A percentile compares a stretch with the other conserved stretches of the same genome.
Conservation (phyloP, 2,329 filamentous ascomycete genomes). For the Fusarium nygamai region DNA sequence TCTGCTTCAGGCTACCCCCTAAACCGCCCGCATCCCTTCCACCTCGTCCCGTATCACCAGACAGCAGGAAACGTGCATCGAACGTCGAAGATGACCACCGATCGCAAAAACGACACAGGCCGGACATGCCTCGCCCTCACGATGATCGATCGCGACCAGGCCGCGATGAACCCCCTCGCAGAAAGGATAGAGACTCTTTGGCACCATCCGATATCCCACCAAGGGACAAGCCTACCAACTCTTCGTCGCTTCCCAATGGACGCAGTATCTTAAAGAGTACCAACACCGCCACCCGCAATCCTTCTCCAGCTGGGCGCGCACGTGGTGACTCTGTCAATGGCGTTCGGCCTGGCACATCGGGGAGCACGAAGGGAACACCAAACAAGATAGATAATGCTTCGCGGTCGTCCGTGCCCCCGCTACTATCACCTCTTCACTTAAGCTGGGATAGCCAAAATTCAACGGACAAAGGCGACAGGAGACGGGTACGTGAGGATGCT, state of each 20-base stretch:
- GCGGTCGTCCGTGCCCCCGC: conserved; percentile 58
- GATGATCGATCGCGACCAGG: conserved; percentile 48
- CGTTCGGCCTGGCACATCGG: conserved; percentile 46
- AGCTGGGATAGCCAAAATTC: conserved; percentile 54
- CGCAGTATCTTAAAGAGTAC: conserved; percentile 47
- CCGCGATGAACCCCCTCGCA: conserved; percentile 48
- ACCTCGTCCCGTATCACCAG: conserved; percentile 53
- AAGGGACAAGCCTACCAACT: conserved; percentile 42
- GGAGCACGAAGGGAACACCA: conserved; percentile 50
- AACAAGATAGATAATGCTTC: conserved; percentile 51
- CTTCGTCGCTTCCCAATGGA: conserved; percentile 51
- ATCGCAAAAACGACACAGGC: conserved; percentile 58
- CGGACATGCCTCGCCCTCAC: conserved; percentile 48
- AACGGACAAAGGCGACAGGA: conserved; percentile 45
- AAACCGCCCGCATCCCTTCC: conserved; percentile 51
- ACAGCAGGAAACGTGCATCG: conserved; percentile 58
- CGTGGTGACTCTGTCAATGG: conserved; percentile 57
- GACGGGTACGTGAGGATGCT: conserved; percentile 45
- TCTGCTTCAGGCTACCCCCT: conserved; percentile 46
- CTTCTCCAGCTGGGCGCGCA: conserved; percentile 52
- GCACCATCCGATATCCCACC: conserved; percentile 43
- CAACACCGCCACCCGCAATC: conserved; percentile 38
- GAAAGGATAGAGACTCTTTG: conserved; percentile 46
- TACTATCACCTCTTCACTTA: conserved; percentile 63
- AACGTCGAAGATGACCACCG: conserved; percentile 57